Percentiles rank a stretch among this genome's conserved stretches.
These are phyloP conservation scores for Cucurbita maxima DNA, from an alignment of 306 rosid species.

Conservation along the genomic window DNA sequence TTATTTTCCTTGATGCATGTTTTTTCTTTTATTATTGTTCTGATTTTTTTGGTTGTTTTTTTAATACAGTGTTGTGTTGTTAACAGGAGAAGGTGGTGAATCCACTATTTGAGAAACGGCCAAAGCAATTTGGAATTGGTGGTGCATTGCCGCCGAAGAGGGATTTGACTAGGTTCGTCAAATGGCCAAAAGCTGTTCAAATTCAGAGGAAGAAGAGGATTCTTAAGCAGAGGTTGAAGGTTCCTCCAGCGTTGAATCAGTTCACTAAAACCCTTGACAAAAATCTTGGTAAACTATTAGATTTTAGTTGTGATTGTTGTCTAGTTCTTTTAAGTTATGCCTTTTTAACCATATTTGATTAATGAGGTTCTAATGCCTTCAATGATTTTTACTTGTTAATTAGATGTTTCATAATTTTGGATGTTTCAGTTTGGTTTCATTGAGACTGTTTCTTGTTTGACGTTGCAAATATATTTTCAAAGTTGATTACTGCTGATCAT, in stretches of 20 bases:
- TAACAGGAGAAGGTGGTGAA: constrained; percentile 28
- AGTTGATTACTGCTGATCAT: neutral
- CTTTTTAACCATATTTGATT: neutral
- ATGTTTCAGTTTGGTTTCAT: neutral
- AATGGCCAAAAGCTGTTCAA: constrained; percentile 52
- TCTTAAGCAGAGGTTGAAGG: constrained; percentile 66
- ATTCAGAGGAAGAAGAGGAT: constrained; percentile 53
- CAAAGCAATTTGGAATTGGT: constrained; percentile 57
- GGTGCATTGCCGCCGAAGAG: constrained; percentile 58
- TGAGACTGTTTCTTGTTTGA: neutral
- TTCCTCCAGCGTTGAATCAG: constrained; percentile 64
- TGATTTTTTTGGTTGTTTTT: neutral
- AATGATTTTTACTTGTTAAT: neutral
- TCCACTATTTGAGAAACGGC: constrained; percentile 56
- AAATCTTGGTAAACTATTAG: constrained; percentile 29
- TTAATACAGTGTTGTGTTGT: neutral
- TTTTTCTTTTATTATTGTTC: neutral
- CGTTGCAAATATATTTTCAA: neutral
- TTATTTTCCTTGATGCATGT: neutral
- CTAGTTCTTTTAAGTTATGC: neutral
- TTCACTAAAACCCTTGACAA: constrained; percentile 74
- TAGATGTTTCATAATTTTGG: neutral
- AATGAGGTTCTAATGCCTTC: neutral
- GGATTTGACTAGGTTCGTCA: constrained; percentile 41
- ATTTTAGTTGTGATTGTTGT: neutral